phyloP scores from a whole-genome alignment of 2,329 filamentous ascomycete genomes.

The Cadophora luteo-olivacea region DNA sequence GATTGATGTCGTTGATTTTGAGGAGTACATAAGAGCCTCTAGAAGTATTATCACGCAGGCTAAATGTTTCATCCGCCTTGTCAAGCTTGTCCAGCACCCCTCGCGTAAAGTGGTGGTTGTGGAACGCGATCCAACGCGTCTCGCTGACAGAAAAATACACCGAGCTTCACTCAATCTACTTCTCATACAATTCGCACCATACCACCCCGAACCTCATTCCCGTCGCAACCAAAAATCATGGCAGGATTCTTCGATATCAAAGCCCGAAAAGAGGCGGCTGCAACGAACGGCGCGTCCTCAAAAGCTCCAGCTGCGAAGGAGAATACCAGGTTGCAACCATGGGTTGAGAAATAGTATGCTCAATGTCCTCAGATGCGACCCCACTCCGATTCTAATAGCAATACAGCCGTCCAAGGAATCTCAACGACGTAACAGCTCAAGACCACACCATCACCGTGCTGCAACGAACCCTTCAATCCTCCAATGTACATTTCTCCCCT shows the following conservation, averaged over 20 bases:
- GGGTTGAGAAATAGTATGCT: slow-evolving; percentile 97
- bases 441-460: slow-evolving; percentile 96
- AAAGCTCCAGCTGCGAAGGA: slow-evolving; percentile 72
- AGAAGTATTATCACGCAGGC: background rate
- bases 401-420: slow-evolving; percentile 84
- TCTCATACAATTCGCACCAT: background rate
- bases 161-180: background rate
- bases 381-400: slow-evolving; percentile 42
- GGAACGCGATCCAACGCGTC: slow-evolving; percentile 24
- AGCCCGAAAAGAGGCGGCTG: slow-evolving; percentile 82
- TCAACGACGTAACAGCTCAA: slow-evolving; percentile 95
- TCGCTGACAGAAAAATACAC: slow-evolving; percentile 9
- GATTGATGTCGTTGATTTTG: background rate
- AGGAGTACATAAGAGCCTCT: background rate
- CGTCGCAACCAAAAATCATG: slow-evolving; percentile 56
- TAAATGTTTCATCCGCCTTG: background rate
- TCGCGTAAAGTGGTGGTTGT: slow-evolving; percentile 32
- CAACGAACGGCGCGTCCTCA: slow-evolving; percentile 64
- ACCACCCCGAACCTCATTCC: background rate
- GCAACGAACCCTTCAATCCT: slow-evolving; percentile 89
- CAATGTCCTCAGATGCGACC: background rate
- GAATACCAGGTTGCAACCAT: slow-evolving; percentile 77
- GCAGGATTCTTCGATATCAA: slow-evolving; percentile 96
- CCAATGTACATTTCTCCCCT: slow-evolving; percentile 67
- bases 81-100: background rate